Conservation (phyloP, 2,329 filamentous ascomycete species). For the Tolypocladium inflatum region DNA sequence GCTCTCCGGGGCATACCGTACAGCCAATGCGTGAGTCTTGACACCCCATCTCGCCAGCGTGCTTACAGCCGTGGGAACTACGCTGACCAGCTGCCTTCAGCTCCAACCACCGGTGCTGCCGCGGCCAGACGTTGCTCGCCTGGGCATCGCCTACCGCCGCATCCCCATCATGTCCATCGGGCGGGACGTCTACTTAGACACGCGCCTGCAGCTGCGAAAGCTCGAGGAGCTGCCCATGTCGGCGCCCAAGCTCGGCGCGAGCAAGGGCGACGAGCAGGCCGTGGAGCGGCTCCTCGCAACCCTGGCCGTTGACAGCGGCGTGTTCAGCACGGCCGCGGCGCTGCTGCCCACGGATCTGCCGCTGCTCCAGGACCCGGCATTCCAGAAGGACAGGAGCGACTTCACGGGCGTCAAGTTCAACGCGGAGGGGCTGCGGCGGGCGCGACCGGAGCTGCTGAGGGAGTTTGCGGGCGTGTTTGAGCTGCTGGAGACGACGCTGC, state of each 20-base stretch:
- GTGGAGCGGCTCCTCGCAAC: slow-evolving; percentile 46
- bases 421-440: slow-evolving; percentile 12
- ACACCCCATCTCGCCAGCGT: neutral
- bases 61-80: too few species aligned
- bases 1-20: slow-evolving; percentile 55
- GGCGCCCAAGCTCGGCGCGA: slow-evolving; percentile 25
- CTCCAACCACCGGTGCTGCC: slow-evolving; percentile 58
- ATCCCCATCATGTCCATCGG: slow-evolving; percentile 61
- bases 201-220: slow-evolving; percentile 56
- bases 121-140: slow-evolving; percentile 50
- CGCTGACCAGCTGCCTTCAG: slow-evolving; percentile 22
- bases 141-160: slow-evolving; percentile 58
- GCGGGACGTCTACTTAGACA: slow-evolving; percentile 59
- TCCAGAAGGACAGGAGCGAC: slow-evolving; percentile 45
- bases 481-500: slow-evolving; percentile 50
- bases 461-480: slow-evolving; percentile 45
- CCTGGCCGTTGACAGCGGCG: slow-evolving; percentile 44
- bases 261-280: slow-evolving; percentile 29
- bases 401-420: slow-evolving; percentile 21
- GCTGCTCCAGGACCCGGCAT: slow-evolving; percentile 45
- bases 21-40: slow-evolving; percentile 51
- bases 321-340: slow-evolving; percentile 43
- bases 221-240: slow-evolving; percentile 48
- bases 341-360: slow-evolving; percentile 49
- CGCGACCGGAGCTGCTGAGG: slow-evolving; percentile 44